phyloP scores from a whole-genome alignment of 345 rosid species.

The Gossypium herbaceum region DNA sequence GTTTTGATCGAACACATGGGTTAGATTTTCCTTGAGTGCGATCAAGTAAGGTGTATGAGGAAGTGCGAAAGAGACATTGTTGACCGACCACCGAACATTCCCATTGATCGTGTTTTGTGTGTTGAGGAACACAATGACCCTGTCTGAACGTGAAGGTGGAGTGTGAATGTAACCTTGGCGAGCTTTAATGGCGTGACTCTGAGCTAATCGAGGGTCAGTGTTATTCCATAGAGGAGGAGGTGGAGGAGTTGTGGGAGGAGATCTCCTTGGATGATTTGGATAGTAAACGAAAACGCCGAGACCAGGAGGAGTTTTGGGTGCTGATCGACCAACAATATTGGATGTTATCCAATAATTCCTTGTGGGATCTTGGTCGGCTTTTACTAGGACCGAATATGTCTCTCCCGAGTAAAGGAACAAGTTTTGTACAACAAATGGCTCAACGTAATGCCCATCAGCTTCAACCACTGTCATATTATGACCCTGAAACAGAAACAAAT shows the following conservation, averaged over 20 bases:
- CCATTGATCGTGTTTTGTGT: conserved; percentile 54
- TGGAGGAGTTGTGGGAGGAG: conserved; percentile 42
- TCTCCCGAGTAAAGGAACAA: conserved; percentile 74
- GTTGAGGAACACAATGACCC: conserved; percentile 49
- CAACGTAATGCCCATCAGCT: conserved; percentile 68
- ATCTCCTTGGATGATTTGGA: conserved; percentile 43
- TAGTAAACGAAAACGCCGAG: conserved; percentile 50
- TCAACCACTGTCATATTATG: conserved; percentile 78
- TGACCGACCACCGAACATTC: conserved; percentile 44
- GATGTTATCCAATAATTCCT: conserved; percentile 68
- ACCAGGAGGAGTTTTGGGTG: conserved; percentile 38
- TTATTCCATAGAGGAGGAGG: conserved; percentile 46
- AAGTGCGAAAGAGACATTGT: conserved; percentile 54
- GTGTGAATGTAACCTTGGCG: conserved; percentile 29
- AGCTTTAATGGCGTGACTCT: conserved; percentile 54
- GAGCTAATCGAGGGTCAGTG: conserved; percentile 29
- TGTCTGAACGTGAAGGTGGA: conserved; percentile 44
- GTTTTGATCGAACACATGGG: conserved; percentile 33
- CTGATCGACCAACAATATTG: conserved; percentile 45
- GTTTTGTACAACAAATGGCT: conserved; percentile 62
- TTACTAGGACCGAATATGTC: conserved; percentile 63
- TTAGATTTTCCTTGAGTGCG: conserved; percentile 43
- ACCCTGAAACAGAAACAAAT: conserved; percentile 28
- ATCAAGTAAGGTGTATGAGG: conserved; percentile 62
- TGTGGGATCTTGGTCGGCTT: conserved; percentile 46